phyloP scores from a whole-genome alignment of 164 flowering plant species.

The Annona squamosa region DNA sequence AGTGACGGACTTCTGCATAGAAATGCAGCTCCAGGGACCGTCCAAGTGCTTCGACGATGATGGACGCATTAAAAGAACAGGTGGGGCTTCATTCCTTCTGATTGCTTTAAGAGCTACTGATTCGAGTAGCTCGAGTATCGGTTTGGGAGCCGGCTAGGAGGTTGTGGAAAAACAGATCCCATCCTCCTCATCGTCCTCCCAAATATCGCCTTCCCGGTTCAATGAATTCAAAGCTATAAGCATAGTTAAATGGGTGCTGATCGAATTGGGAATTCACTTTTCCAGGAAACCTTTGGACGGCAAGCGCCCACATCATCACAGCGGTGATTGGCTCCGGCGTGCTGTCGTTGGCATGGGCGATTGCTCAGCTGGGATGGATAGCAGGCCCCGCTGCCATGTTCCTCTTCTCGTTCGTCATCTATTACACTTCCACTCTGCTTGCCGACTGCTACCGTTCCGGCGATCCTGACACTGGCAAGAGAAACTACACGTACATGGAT shows the following conservation, averaged over 20 bases:
- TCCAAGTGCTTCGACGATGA: slow-evolving; percentile 43
- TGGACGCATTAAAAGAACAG: slow-evolving; percentile 42
- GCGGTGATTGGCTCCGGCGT: slow-evolving; percentile 69
- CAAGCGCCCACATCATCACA: slow-evolving; percentile 59
- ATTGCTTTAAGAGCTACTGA: too few relatives aligned
- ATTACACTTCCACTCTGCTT: slow-evolving; percentile 47
- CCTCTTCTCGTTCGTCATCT: slow-evolving; percentile 43
- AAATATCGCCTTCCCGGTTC: too few relatives aligned
- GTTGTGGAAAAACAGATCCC: too few relatives aligned
- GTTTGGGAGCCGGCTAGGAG: too few relatives aligned
- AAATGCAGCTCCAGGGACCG: slow-evolving; percentile 11
- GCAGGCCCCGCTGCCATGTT: slow-evolving; percentile 57
- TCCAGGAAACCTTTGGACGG: slow-evolving; percentile 52
- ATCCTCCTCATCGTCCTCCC: too few relatives aligned
- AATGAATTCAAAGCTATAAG: too few relatives aligned
- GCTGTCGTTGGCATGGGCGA: slow-evolving; percentile 56
- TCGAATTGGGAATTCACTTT: not conserved
- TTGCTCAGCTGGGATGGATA: slow-evolving; percentile 65
- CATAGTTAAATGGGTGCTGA: not conserved
- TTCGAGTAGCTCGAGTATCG: too few relatives aligned
- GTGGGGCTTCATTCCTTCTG: slow-evolving; percentile 8
- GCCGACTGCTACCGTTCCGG: slow-evolving; percentile 51
- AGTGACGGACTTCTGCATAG: not conserved
- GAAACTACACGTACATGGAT: slow-evolving; percentile 59
- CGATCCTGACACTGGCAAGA: slow-evolving; percentile 40